Evolutionary conservation across 108 stramenopile genomes (phyloP).

Genomic region (Skeletonema tropicum): DNA sequence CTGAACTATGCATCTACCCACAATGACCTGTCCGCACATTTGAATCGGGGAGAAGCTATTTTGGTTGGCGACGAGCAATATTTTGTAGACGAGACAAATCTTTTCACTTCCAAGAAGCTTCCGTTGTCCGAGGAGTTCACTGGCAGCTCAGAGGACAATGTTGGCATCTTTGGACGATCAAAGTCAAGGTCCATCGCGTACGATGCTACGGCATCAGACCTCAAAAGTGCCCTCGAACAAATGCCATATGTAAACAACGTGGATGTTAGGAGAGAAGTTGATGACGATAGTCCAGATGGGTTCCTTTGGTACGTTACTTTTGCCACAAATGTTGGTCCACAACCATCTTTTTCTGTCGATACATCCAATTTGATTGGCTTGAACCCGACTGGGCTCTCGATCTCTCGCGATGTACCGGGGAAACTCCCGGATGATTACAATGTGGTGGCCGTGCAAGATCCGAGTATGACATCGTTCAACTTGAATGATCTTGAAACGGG

Average conservation of each 20-base stretch:
- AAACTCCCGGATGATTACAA: conserved; percentile 52
- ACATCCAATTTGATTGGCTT: conserved; percentile 39
- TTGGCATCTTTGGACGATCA: conserved; percentile 23
- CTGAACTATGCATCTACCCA: conserved; percentile 40
- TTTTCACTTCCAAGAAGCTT: conserved; percentile 37
- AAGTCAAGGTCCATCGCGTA: conserved; percentile 46
- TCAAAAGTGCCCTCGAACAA: conserved; percentile 72
- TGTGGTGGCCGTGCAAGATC: conserved; percentile 21
- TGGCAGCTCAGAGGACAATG: conserved; percentile 17
- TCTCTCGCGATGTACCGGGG: conserved; percentile 34
- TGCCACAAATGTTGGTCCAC: conserved; percentile 69
- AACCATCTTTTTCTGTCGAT: conserved; percentile 55
- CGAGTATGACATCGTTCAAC: conserved; percentile 21
- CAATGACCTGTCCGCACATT: conserved; percentile 43
- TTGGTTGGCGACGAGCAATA: conserved; percentile 41
- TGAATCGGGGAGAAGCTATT: conserved; percentile 55
- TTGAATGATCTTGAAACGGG: conserved; percentile 51
- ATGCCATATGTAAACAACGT: conserved; percentile 72
- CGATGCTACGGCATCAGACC: conserved; percentile 52
- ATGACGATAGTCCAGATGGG: conserved; percentile 37
- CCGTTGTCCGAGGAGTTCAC: conserved; percentile 38
- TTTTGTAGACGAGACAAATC: conserved; percentile 35
- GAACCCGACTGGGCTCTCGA: conserved; percentile 39
- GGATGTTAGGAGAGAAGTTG: conserved; percentile 51
- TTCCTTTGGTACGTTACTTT: conserved; percentile 80